A percentile compares a stretch with the other conserved stretches of the same genome.
Evolutionary conservation across 2,329 filamentous ascomycete species (phyloP).

Genomic region (Aspergillus brunneoviolaceus): DNA sequence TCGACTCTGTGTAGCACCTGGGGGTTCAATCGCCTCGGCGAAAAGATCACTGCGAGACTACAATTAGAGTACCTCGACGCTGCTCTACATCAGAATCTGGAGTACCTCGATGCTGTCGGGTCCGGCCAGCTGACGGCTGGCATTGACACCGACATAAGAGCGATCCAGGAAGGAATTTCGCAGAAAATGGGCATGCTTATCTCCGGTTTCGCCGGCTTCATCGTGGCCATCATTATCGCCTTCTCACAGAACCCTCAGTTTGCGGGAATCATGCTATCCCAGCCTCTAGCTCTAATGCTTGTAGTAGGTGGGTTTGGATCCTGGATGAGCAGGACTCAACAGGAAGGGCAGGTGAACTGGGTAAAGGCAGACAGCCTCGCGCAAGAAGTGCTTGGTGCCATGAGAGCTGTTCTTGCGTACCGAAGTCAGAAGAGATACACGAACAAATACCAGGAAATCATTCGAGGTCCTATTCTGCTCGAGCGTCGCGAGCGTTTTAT

Average conservation of each 20-base stretch:
- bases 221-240: slow-evolving; percentile 1
- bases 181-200: slow-evolving; percentile 5
- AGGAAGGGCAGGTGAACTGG: neutral
- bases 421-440: slow-evolving; percentile 6
- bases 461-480: neutral
- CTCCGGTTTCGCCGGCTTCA: slow-evolving; percentile 6
- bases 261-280: slow-evolving; percentile 7
- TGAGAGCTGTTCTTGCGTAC: slow-evolving; percentile 8
- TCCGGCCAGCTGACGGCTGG: too few species aligned
- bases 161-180: slow-evolving; percentile 17
- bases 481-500: slow-evolving; percentile 7
- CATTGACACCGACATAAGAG: too few species aligned
- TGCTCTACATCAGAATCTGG: slow-evolving; percentile 28
- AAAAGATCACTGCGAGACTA: slow-evolving; percentile 24
- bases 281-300: slow-evolving; percentile 74
- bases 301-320: slow-evolving; percentile 4
- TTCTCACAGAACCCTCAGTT: neutral
- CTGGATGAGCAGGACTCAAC: neutral
- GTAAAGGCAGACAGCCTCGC: slow-evolving; percentile 2
- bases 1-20: too few species aligned
- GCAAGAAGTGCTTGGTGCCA: slow-evolving; percentile 8
- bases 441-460: slow-evolving; percentile 1
- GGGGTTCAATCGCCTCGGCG: slow-evolving; percentile 23
- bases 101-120: slow-evolving; percentile 22
- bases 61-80: slow-evolving; percentile 26